Base-by-base conservation (phyloP, 345 rosid species). In the Eucalyptus guilfoylei region DNA sequence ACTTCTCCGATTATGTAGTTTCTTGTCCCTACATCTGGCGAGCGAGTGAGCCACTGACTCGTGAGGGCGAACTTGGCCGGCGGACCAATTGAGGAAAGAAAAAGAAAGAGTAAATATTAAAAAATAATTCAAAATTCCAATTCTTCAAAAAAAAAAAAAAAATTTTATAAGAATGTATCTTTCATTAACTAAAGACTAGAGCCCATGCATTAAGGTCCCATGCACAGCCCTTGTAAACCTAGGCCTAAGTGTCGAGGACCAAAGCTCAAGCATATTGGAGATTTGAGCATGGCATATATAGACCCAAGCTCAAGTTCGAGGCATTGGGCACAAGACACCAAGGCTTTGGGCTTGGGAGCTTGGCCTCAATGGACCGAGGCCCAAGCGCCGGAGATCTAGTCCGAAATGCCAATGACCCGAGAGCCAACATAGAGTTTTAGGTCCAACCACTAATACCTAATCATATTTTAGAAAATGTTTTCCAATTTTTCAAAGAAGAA, bases 371-470 rank as follows among this genome's bases (percentile, higher is more conserved):
- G 62, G 62, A 55, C 6, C 0, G 0, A 26, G 13, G 62, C 30
- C 1, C 0, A 0, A 55, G 30, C 13, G 1, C 2, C 0, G 1
- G 0, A 10, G 14, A 24, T 55, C 30, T 55, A 23, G 62, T 55
- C 12, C 6, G 1, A 23, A 55, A 24, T 0, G 6, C 13, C 13
- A 0, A 24, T 24, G 62, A 24, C 30, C 30, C 14, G 1, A 55
- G 62, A 55, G 3, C 1, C 30, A 55, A 0, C 3, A 5, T 24
- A 4, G 30, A 55, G 14, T 24, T 24, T 55, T 1, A 0, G 3
- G 13, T 23, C 30, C 1, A 55, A 55, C 0, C 3, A 55, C 1
- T 1, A 2, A 55, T 55, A 55, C 1, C 3, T 55, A 24, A 9
- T 55, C 30, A 55, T 55, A 11, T 55, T 55, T 55, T 23, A 23